A percentile compares a stretch with the other conserved stretches of the same genome.
phyloP scores from a whole-genome alignment of 2,329 filamentous ascomycete species.

The Myriosclerotinia scirpicola region DNA sequence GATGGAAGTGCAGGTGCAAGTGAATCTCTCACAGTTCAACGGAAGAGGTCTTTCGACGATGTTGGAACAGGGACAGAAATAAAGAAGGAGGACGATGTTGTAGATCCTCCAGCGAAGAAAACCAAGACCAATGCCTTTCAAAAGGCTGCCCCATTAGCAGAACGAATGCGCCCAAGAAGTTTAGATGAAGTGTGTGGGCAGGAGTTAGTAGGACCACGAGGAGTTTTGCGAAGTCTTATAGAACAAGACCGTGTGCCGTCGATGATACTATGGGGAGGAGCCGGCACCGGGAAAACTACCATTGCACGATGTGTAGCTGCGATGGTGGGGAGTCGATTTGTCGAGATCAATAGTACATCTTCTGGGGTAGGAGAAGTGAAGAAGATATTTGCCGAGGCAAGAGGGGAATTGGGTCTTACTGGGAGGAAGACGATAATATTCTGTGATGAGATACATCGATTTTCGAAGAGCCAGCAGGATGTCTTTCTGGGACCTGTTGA shows the following conservation, averaged over 20 bases:
- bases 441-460: conserved; percentile 74
- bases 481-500: conserved; percentile 93
- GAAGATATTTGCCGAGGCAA: conserved; percentile 83
- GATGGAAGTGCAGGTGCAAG: conserved; percentile 32
- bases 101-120: conserved; percentile 54
- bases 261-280: conserved; percentile 90
- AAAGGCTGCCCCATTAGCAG: conserved; percentile 79
- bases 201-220: conserved; percentile 80
- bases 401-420: conserved; percentile 74
- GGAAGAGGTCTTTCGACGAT: conserved; percentile 40
- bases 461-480: conserved; percentile 81
- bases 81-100: conserved; percentile 27
- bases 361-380: conserved; percentile 88
- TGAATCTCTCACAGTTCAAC: conserved; percentile 30
- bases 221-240: conserved; percentile 84
- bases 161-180: conserved; percentile 84
- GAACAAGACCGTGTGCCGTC: conserved; percentile 83
- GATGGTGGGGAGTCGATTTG: conserved; percentile 79
- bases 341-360: conserved; percentile 93
- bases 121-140: conserved; percentile 63
- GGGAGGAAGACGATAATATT: conserved; percentile 94
- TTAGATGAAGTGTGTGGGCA: conserved; percentile 90
- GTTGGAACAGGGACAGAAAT: conserved; percentile 14
- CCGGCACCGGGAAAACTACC: conserved; percentile 83
- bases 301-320: conserved; percentile 89